phyloP scores from a whole-genome alignment of 306 rosid species.

The barrel medic (Medicago truncatula) region MtrunA17r5.0-ANR NC_053042.1:43982501-43983000 shows the following conservation, averaged over 20 bases:
- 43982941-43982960: constrained; percentile 92
- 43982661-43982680: background rate
- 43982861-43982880: constrained; percentile 88
- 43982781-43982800: constrained; percentile 75
- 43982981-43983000: constrained; percentile 75
- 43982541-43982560: too few species aligned
- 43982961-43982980: constrained; percentile 86
- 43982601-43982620: too few species aligned
- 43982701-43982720: too few species aligned
- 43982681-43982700: too few species aligned
- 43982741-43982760: too few species aligned
- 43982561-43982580: too few species aligned
- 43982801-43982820: constrained; percentile 71
- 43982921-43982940: constrained; percentile 91
- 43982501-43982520: too few species aligned
- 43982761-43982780: constrained; percentile 69
- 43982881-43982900: constrained; percentile 81
- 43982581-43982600: background rate
- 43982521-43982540: too few species aligned
- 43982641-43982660: too few species aligned
- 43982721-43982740: too few species aligned
- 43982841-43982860: constrained; percentile 99
- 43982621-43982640: too few species aligned
- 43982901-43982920: constrained; percentile 95
- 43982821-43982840: constrained; percentile 91